Evolutionary conservation across 495 filamentous ascomycete genomes (phyloP).

Genomic region (Penicillium paradoxum): DNA sequence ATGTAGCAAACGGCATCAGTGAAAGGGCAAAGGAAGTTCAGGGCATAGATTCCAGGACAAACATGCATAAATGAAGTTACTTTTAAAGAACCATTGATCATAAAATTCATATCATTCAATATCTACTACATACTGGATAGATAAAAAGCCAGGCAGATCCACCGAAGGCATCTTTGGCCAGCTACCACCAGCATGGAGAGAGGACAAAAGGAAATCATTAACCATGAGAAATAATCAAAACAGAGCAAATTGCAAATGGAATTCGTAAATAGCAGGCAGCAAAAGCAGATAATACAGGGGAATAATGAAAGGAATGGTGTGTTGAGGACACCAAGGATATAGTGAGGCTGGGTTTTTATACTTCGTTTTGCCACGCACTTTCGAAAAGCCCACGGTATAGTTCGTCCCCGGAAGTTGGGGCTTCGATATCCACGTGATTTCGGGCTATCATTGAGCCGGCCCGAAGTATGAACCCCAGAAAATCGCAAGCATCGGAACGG

Average conservation of each 20-base stretch:
- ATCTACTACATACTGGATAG: slow-evolving; percentile 5
- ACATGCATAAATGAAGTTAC: neutral
- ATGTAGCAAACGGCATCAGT: neutral
- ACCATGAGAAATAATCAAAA: slow-evolving; percentile 8
- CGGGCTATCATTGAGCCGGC: neutral
- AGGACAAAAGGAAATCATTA: slow-evolving; percentile 29
- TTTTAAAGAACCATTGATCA: slow-evolving; percentile 9
- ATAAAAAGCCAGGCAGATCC: slow-evolving; percentile 5
- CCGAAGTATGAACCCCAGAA: slow-evolving; percentile 29
- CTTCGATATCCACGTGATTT: neutral
- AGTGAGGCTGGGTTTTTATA: neutral
- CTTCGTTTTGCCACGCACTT: neutral
- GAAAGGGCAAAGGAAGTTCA: neutral
- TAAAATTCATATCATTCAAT: slow-evolving; percentile 18
- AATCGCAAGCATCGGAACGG: slow-evolving; percentile 27
- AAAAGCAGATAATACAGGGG: slow-evolving; percentile 35
- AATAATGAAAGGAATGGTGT: slow-evolving; percentile 25
- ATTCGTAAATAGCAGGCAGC: slow-evolving; percentile 21
- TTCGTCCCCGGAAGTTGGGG: neutral
- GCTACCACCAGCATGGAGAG: slow-evolving; percentile 14
- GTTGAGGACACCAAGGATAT: neutral
- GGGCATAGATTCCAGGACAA: neutral
- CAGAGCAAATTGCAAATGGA: slow-evolving; percentile 15
- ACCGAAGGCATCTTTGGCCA: slow-evolving; percentile 5
- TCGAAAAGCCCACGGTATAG: neutral